Evolutionary conservation across 345 rosid genomes (phyloP), one percentile per base, ranked within the genome.

Genomic region (Balakata baccata): DNA sequence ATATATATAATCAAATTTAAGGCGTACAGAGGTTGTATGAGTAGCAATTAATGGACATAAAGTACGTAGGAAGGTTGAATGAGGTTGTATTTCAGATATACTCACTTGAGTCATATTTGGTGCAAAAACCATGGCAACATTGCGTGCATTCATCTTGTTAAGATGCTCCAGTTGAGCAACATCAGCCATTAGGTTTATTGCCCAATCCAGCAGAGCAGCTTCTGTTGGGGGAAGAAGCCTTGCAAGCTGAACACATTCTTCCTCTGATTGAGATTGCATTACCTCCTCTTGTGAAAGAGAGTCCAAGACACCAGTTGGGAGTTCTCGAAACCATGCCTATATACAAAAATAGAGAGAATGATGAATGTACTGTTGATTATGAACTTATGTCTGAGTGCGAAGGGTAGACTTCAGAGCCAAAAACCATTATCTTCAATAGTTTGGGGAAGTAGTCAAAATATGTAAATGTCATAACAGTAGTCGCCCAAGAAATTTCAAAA

Each of bases 261-360:
- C 97, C 83, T 96, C 97, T 41, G 94, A 83, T 70, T 87, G 96
- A 12, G 92, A 86, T 63, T 91, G 89, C 89, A 93, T 96, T 38
- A 96, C 95, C 81, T 87, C 84, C 74, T 93, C 98, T 10, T 94
- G 92, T 23, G 92, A 85, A 25, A 96, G 87, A 3, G 97, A 88
- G 80, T 96, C 99, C 81, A 96, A 71, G 9, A 96, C 83, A 22
- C 99, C 98, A 13, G 87, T 93, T 0, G 99, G 99, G 74, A 96
- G 98, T 81, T 96, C 98, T 81, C 99, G 89, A 82, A 96, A 96
- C 98, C 99, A 96, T 64, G 98, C 99, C 99, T 96, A 77, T 43
- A 78, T 46, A 37, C 23, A 25, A 52, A 49, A 38, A 14, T 13
- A 29, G 8, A 65, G 47, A 66, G 47, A 38, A 47, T 47, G 13